Evolutionary conservation across 805 yeast genomes (phyloP).

Genomic region (Blastobotrys terrestris): DNA sequence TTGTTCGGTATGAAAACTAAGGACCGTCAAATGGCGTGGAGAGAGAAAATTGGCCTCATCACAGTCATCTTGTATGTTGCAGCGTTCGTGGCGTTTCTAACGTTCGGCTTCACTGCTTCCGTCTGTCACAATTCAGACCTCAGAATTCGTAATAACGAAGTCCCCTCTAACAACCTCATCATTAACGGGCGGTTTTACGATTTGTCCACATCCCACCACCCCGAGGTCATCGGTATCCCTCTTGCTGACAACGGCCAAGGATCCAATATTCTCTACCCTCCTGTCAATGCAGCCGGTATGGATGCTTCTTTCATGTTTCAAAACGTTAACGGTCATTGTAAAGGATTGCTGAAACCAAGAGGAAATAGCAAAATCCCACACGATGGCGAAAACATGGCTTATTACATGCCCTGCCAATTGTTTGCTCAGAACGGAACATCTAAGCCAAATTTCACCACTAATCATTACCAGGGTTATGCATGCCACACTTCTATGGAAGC

Average conservation of each 20-base stretch:
- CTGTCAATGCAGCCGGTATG: slow-evolving; percentile 78
- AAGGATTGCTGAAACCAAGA: slow-evolving; percentile 63
- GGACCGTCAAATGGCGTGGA: slow-evolving; percentile 91
- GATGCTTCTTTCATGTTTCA: slow-evolving; percentile 84
- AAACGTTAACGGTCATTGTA: slow-evolving; percentile 84
- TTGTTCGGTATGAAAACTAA: slow-evolving; percentile 72
- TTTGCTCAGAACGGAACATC: slow-evolving; percentile 66
- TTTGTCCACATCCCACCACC: slow-evolving; percentile 63
- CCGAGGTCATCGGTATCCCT: slow-evolving; percentile 72
- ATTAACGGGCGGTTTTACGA: slow-evolving; percentile 80
- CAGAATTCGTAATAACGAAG: slow-evolving; percentile 56
- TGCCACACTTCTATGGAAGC: slow-evolving; percentile 78
- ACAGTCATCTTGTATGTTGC: slow-evolving; percentile 70
- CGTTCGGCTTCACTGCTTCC: slow-evolving; percentile 83
- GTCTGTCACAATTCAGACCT: slow-evolving; percentile 52
- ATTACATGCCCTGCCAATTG: slow-evolving; percentile 94
- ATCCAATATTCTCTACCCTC: slow-evolving; percentile 74
- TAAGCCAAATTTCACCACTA: slow-evolving; percentile 53
- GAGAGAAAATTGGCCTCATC: slow-evolving; percentile 86
- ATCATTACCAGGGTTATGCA: slow-evolving; percentile 77
- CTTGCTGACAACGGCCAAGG: slow-evolving; percentile 34
- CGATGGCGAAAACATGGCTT: slow-evolving; percentile 59
- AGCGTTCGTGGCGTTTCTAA: slow-evolving; percentile 72
- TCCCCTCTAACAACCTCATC: slow-evolving; percentile 55
- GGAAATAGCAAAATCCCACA: slow-evolving; percentile 66